Conservation (phyloP, 176 grass and related monocot species). For the Oryza punctata region DNA sequence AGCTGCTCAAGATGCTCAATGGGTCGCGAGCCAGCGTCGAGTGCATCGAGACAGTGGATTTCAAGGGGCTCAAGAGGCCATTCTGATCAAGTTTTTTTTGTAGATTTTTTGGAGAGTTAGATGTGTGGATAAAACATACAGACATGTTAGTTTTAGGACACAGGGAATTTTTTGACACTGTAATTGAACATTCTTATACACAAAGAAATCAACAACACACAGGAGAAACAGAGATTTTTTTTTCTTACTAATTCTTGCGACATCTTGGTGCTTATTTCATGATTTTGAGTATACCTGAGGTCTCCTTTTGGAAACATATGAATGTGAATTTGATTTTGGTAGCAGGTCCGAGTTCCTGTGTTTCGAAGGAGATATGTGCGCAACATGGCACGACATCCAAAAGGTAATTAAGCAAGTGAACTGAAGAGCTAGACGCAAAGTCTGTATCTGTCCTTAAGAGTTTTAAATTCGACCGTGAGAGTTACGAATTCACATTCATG, state of each 20-base stretch:
- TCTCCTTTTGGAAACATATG: no score
- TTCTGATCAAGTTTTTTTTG: constrained; percentile 41
- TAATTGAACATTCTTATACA: constrained; percentile 38
- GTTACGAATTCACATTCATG: neutral
- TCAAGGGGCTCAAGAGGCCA: constrained; percentile 74
- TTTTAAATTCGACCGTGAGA: neutral
- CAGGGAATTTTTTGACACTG: constrained; percentile 31
- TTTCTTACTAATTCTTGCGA: neutral
- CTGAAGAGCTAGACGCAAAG: neutral
- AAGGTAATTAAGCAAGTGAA: neutral
- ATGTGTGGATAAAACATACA: constrained; percentile 49
- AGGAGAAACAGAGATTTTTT: constrained; percentile 4
- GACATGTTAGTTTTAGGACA: constrained; percentile 17
- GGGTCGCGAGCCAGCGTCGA: constrained; percentile 53
- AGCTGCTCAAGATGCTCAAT: constrained; percentile 77
- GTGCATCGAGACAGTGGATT: constrained; percentile 86
- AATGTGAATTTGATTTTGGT: neutral
- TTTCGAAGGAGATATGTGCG: neutral
- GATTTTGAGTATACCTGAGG: neutral
- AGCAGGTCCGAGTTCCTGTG: neutral
- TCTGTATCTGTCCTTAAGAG: neutral
- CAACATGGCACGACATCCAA: neutral
- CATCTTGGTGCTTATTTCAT: neutral
- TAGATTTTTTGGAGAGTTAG: neutral
- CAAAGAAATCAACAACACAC: neutral